phyloP scores from a whole-genome alignment of 139 green algal genomes.

The Ettlia oleoabundans region DNA sequence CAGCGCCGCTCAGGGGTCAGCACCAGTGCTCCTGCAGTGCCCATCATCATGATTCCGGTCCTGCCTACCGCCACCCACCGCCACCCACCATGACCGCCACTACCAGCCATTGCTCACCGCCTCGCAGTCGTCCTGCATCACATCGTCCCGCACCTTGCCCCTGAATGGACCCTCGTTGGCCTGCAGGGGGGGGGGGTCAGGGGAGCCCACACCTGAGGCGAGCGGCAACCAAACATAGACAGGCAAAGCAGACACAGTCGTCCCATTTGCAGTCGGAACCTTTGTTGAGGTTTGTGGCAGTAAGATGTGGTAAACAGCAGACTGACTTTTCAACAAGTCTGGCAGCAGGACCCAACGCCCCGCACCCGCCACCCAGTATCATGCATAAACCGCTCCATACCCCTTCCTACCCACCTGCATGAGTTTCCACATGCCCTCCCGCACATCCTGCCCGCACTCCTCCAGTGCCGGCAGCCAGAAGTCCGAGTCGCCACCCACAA shows the following conservation, averaged over 20 bases:
- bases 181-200: no score
- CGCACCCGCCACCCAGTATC: background rate
- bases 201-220: no score
- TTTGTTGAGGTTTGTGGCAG: background rate
- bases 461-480: background rate
- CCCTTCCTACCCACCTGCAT: background rate
- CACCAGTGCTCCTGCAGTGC: no score
- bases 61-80: no score
- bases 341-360: background rate
- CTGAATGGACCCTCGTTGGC: constrained; percentile 50
- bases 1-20: no score
- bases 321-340: background rate
- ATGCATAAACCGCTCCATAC: no score
- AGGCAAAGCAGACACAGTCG: background rate
- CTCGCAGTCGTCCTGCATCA: constrained; percentile 19
- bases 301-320: background rate
- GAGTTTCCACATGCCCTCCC: background rate
- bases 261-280: background rate
- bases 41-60: no score
- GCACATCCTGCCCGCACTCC: background rate
- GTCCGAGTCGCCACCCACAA: background rate
- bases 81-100: no score
- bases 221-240: no score
- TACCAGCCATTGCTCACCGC: no score
- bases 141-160: constrained; percentile 38